A percentile compares a stretch with the other conserved stretches of the same genome.
These are phyloP conservation scores for Magnaporthiopsis incrustans DNA, from an alignment of 2,329 filamentous ascomycete genomes.

Conservation along the genomic window DNA sequence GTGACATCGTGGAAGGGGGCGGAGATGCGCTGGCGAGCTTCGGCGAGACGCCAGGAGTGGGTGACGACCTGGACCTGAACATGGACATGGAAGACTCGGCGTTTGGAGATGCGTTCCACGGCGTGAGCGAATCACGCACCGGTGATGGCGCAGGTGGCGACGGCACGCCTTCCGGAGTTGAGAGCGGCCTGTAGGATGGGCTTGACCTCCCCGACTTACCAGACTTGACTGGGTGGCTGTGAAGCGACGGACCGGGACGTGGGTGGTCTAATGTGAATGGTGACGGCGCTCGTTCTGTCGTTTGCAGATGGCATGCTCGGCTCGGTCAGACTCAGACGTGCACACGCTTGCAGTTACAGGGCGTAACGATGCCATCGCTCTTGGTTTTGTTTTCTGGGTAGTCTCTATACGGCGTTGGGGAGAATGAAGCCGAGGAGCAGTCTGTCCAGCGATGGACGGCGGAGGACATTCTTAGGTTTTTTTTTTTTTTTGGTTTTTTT, in stretches of 20 bases:
- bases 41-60: constrained; percentile 42
- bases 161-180: not conserved
- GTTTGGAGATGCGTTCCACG: constrained; percentile 77
- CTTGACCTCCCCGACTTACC: not conserved
- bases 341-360: not conserved
- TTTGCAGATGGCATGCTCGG: not conserved
- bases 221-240: not conserved
- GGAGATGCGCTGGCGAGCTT: constrained; percentile 60
- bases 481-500: not conserved
- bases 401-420: not conserved
- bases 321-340: not conserved
- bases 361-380: not conserved
- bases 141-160: constrained; percentile 3
- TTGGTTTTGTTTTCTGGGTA: not conserved
- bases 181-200: not conserved
- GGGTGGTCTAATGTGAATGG: not conserved
- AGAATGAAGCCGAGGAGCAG: not conserved
- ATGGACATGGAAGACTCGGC: constrained; percentile 72
- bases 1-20: constrained; percentile 61
- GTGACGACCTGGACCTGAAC: constrained; percentile 58
- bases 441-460: not conserved
- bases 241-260: not conserved
- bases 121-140: constrained; percentile 32
- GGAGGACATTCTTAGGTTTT: not conserved
- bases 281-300: not conserved